Evolutionary conservation across 495 filamentous ascomycete species (phyloP), one percentile per base, ranked within the genome.

Genomic region (Rhizodiscina lignyota): DNA sequence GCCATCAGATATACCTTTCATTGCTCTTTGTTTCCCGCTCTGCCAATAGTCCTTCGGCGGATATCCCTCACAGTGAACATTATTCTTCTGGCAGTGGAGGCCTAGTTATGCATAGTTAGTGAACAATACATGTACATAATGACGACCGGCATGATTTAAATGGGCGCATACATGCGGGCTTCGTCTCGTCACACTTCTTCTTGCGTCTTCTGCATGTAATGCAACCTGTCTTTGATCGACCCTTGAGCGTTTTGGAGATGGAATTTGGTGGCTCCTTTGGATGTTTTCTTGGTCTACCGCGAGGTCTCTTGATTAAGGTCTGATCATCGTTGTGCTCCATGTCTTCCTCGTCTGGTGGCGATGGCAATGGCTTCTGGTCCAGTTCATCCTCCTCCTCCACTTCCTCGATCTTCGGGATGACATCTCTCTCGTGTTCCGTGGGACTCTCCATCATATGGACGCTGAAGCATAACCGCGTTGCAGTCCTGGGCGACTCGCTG

Each of bases 141-240:
- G n/a, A n/a, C n/a, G n/a, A n/a, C n/a, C n/a, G 18, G 8, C n/a
- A 15, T 32, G 28, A 42, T 26, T 45, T 34, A 32, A 36, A 29
- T 36, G 35, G 34, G 32, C 41, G 60, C 73, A 68, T 66, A 72
- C 82, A 92, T 47, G 70, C 62, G 36, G 85, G 85, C 48, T 86
- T 91, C n/a, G 76, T 74, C 62, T 94, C 85, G 51, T 93, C 85
- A 58, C 85, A 94, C 61, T 94, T 94, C 77, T 93, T 94, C 63
- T 93, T 93, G 21, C 85, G 66, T 48, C 79, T 77, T 37, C 85
- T 70, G 62, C 85, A 94, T 32, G 85, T 94, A 38, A 89, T 77
- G 57, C 85, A 94, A 0, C 85, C 85, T 2, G 85, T 93, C 62
- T 94, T 94, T 39, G 83, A 91, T 15, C 85, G 67, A n/a, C 79